Conservation (phyloP, 1,139 yeast genomes). For the Yamadazyma triangularis region DNA sequence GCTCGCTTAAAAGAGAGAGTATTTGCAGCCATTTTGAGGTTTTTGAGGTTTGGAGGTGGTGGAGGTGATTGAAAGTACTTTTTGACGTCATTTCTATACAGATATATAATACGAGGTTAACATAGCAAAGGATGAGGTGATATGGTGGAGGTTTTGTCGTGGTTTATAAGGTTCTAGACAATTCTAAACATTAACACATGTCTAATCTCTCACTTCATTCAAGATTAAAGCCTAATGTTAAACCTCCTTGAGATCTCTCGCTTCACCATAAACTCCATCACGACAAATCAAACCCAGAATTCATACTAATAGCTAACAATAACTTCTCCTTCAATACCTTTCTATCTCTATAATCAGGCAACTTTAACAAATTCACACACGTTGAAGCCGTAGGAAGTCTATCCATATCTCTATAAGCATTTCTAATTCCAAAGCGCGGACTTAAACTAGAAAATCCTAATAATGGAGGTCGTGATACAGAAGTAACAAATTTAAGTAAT, state of each 20-base stretch:
- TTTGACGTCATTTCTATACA: too few relatives aligned
- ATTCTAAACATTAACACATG: not conserved
- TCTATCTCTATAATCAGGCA: constrained; percentile 77
- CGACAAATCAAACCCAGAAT: constrained; percentile 83
- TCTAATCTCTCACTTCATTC: not conserved
- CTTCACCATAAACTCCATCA: too few relatives aligned
- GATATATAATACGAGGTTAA: too few relatives aligned
- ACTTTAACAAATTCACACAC: constrained; percentile 79
- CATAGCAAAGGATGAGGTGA: too few relatives aligned
- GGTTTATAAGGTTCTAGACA: not conserved
- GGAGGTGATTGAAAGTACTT: too few relatives aligned
- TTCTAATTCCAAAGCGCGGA: constrained; percentile 80
- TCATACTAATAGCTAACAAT: constrained; percentile 71
- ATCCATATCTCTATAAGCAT: constrained; percentile 50
- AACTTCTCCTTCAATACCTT: constrained; percentile 55
- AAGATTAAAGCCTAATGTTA: too few relatives aligned
- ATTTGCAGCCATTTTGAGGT: too few relatives aligned
- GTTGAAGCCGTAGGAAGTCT: constrained; percentile 91
- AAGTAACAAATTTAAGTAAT: constrained; percentile 81
- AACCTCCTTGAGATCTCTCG: too few relatives aligned
- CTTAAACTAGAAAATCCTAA: constrained; percentile 72
- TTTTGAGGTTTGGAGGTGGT: too few relatives aligned
- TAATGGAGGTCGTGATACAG: constrained; percentile 87
- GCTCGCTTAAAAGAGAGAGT: too few relatives aligned
- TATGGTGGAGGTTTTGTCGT: not conserved